Base-by-base conservation (phyloP, 352 stramenopile species). In the Phytophthora hibernalis region DNA sequence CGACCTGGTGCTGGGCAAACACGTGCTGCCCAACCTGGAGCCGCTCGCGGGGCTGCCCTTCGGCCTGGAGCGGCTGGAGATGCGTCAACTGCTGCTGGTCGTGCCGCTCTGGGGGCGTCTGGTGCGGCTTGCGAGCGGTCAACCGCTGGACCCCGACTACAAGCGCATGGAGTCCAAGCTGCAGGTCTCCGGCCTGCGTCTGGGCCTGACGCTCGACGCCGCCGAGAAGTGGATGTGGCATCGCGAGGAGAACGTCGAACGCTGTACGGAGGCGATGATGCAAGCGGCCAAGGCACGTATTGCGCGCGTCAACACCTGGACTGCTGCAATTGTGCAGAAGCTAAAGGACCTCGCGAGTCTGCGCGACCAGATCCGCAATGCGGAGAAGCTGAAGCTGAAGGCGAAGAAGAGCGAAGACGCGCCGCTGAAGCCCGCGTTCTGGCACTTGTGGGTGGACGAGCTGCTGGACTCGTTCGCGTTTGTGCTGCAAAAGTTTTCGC, bases 141-240 rank as follows among this genome's bases (percentile, higher is more conserved):
- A 60, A 12, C 66, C 56, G 0, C 10, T 30, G 5, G 64, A 60
- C 21, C 51, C 64, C 16, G 52, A 69, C 12, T 9, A n/a, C 26
- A 13, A 45, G 15, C 68, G 22, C 37, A 45, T 91, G 60, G 65
- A 74, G 50, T 91, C 83, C 43, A 78, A 72, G 24, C 31, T 95
- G 31, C 58, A 85, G 40, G 53, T 96, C 38, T 61, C 61, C 5
- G 88, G 85, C 0, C 44, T 95, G 15, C 70, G 87, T 12, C 15
- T 95, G 20, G 82, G 65, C 8, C 47, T 93, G 24, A 76, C 61
- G 42, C 72, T 92, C 15, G 83, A 95, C 47, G 45, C 75, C 26
- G 80, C 87, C 0, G 80, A 91, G 65, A 87, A 91, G 40, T 96
- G 89, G 89, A 85, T 93, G 62, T 90, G 79, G 76, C 78, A 79